Evolutionary conservation across 202 grass and related monocot species (phyloP), one percentile per base, ranked within the genome.

Genomic region (Musa balbisiana): DNA sequence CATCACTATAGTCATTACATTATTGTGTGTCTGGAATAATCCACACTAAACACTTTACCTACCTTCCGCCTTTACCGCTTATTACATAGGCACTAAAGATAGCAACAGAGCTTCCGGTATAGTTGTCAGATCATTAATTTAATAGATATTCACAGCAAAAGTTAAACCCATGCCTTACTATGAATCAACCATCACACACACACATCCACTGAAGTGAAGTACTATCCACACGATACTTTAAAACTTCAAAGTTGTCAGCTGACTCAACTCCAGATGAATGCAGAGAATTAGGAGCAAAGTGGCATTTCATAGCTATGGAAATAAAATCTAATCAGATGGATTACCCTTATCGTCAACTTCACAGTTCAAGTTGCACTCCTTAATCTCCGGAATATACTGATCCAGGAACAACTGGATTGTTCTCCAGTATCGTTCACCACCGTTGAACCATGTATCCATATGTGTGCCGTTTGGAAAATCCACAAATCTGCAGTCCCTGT

Each of bases 391-490:
- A 79, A 80, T 62, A 71, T 92, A 85, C 6, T 91, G 83, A 49
- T 88, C 80, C 64, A 95, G 82, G 79, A 95, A 95, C 81, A 99
- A 83, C 55, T 99, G 86, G 29, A 92, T 86, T 77, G 83, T 64
- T 86, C 95, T 94, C 95, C 95, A 99, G 64, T 99, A 99, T 23
- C 95, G 91, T 49, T 88, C 87, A 55, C 89, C 89, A 68, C 89
- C 91, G 83, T 91, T 88, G 49, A 76, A 82, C 95, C 95, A 99
- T 73, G 89, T 99, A 81, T 99, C 91, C 95, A 99, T 95, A 82
- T 99, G 95, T 87, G 90, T 99, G 51, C 95, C 95, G 82, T 59
- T 86, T 78, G 89, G 95, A 86, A 99, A 99, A 86, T 99, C 95
- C 56, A 99, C 80, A 88, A 99, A 99, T 76, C 85, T 85, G 74